Conservation (phyloP, 2,329 filamentous ascomycete genomes). For the Coniochaeta sp. region DNA sequence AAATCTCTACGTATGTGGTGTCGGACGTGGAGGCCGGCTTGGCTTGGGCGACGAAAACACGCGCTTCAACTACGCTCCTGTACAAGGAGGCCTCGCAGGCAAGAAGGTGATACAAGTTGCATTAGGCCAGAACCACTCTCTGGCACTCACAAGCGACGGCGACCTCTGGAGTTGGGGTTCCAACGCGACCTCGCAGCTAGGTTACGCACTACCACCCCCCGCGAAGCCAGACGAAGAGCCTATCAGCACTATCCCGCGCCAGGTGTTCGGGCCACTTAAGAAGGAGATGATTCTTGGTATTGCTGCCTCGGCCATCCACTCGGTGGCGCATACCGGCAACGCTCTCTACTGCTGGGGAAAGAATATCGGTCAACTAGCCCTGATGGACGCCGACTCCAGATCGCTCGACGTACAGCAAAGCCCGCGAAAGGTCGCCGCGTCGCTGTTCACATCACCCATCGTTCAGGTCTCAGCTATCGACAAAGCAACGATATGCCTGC, state of each 20-base stretch:
- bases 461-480: conserved; percentile 81
- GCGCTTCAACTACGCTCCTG: conserved; percentile 75
- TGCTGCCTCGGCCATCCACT: conserved; percentile 86
- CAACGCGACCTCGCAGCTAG: conserved; percentile 78
- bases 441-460: conserved; percentile 67
- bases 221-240: conserved; percentile 71
- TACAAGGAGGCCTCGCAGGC: conserved; percentile 68
- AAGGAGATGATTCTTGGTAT: conserved; percentile 75
- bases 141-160: conserved; percentile 79
- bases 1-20: conserved; percentile 88
- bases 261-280: conserved; percentile 87
- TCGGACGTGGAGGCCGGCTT: conserved; percentile 82
- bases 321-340: conserved; percentile 73
- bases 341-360: conserved; percentile 92
- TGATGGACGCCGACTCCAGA: conserved; percentile 91
- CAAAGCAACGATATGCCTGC: conserved; percentile 74
- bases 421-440: conserved; percentile 82
- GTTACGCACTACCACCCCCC: conserved; percentile 66
- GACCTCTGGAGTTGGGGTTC: conserved; percentile 93
- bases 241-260: conserved; percentile 71
- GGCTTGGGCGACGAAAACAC: conserved; percentile 88
- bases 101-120: conserved; percentile 72
- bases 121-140: conserved; percentile 82
- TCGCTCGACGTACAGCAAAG: conserved; percentile 77
- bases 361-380: conserved; percentile 85